A percentile compares a stretch with the other conserved stretches of the same genome.
These are phyloP conservation scores for Dalbergia cultrata DNA, from an alignment of 306 rosid species.

Conservation along the genomic window DNA sequence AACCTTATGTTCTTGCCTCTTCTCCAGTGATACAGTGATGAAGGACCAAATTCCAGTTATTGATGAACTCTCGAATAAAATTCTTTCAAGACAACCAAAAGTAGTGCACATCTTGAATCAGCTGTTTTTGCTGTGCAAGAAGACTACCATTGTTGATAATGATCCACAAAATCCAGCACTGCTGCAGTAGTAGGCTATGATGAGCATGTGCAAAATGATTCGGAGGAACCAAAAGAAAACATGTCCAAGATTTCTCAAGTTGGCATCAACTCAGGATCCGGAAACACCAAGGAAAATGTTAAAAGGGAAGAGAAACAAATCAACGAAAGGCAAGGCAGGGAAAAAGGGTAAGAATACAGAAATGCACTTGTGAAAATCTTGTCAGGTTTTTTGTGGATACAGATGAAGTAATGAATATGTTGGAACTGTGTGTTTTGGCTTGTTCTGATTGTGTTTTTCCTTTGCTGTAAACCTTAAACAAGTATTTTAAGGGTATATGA, in stretches of 20 bases:
- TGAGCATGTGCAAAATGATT: conserved; percentile 11
- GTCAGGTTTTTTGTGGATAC: conserved; percentile 10
- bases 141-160: not conserved
- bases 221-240: conserved; percentile 4
- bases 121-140: not conserved
- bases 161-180: conserved; percentile 33
- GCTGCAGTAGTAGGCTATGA: not conserved
- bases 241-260: conserved; percentile 14
- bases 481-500: not conserved
- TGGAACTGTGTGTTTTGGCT: not conserved
- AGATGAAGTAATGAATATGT: not conserved
- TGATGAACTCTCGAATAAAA: conserved; percentile 15
- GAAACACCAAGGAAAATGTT: conserved; percentile 13
- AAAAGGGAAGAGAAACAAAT: conserved; percentile 38
- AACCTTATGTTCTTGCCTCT: not conserved
- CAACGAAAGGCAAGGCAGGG: conserved; percentile 24
- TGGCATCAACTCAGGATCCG: conserved; percentile 18
- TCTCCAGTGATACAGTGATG: not conserved
- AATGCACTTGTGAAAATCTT: not conserved
- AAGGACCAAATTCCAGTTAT: no score
- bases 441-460: not conserved
- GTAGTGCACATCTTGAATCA: not conserved
- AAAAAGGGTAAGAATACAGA: conserved; percentile 39
- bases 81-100: conserved; percentile 14
- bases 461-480: conserved; percentile 1